Percentiles rank a stretch among this genome's conserved stretches.
Conservation (phyloP, 495 filamentous ascomycete species). For the Aspergillus incahuasiensis region DNA sequence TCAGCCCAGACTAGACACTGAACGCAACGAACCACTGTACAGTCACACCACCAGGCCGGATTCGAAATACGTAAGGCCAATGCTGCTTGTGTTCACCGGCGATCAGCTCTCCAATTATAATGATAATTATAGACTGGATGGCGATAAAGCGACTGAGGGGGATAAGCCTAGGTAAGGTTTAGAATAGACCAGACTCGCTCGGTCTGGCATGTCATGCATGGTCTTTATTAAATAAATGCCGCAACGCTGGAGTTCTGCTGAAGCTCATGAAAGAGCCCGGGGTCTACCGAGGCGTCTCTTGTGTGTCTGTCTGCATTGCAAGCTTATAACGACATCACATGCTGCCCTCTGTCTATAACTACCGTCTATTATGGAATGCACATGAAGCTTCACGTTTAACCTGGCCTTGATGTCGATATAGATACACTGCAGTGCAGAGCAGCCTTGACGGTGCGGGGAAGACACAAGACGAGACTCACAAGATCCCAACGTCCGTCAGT, state of each 20-base stretch:
- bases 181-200: neutral
- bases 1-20: no score
- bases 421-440: no score
- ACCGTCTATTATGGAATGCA: no score
- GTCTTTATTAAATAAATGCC: constrained; percentile 8
- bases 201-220: neutral
- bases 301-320: neutral
- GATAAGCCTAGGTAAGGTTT: neutral
- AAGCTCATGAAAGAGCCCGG: neutral
- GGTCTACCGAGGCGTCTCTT: constrained; percentile 1
- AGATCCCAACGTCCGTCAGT: neutral
- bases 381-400: no score
- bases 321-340: constrained; percentile 9
- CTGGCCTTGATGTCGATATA: no score
- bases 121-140: no score
- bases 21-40: no score
- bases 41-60: constrained; percentile 21
- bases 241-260: neutral
- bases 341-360: neutral
- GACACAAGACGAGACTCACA: neutral
- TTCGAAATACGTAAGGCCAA: neutral
- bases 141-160: constrained; percentile 1
- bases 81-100: constrained; percentile 28
- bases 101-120: constrained; percentile 2
- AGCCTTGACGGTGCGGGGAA: neutral